Evolutionary conservation across 2,329 filamentous ascomycete genomes (phyloP).

Genomic region (Colletotrichum sp.): DNA sequence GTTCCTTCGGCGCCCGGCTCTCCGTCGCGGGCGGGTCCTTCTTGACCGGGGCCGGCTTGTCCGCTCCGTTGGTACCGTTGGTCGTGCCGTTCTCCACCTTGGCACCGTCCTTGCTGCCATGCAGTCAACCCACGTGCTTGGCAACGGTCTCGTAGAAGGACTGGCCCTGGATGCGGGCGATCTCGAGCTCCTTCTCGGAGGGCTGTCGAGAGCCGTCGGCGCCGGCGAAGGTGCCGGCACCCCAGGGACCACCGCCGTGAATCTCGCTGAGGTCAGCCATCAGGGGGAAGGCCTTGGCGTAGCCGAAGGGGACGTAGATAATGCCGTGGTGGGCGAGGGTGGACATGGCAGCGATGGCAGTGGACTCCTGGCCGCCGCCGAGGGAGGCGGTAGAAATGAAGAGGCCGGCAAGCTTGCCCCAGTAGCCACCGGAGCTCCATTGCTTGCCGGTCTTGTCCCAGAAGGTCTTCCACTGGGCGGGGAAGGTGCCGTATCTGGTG

Average conservation of each 20-base stretch:
- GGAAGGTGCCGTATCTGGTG: constrained; percentile 96
- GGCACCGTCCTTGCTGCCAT: constrained; percentile 55
- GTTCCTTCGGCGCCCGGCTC: constrained; percentile 28
- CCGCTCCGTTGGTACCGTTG: constrained; percentile 22
- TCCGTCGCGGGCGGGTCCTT: not conserved
- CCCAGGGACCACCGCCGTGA: constrained; percentile 90
- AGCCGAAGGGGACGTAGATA: constrained; percentile 95
- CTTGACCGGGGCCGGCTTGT: constrained; percentile 21
- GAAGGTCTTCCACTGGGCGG: constrained; percentile 92
- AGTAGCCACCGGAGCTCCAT: constrained; percentile 79
- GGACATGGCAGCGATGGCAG: constrained; percentile 79
- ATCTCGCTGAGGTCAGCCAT: constrained; percentile 78
- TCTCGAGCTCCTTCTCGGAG: constrained; percentile 72
- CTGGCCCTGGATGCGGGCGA: constrained; percentile 86
- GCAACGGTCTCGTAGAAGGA: constrained; percentile 78
- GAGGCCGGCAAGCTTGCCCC: constrained; percentile 88
- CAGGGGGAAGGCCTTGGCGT: constrained; percentile 77
- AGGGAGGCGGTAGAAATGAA: constrained; percentile 87
- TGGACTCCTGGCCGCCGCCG: constrained; percentile 94
- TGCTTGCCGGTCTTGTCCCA: constrained; percentile 90
- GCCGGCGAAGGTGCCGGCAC: constrained; percentile 86
- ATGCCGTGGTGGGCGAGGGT: constrained; percentile 93
- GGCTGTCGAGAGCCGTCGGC: constrained; percentile 87
- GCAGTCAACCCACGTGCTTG: constrained; percentile 80
- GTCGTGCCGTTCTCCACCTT: constrained; percentile 31